Evolutionary conservation across 1,139 yeast genomes (phyloP).

Genomic region (Spathaspora sp.): DNA sequence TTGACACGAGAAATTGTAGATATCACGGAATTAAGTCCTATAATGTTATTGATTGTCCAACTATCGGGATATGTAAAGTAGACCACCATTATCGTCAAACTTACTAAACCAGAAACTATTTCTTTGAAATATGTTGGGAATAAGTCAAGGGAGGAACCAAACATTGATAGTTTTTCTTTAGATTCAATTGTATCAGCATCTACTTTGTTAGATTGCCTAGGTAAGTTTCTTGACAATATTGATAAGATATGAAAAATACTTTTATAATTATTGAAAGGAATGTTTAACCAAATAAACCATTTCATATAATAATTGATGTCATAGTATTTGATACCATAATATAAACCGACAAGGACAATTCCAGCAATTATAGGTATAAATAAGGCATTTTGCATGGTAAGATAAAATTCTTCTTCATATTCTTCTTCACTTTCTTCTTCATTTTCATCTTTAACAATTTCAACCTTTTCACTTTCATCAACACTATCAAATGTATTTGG

Average conservation of each 20-base stretch:
- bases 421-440: neutral
- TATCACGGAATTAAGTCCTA: conserved; percentile 36
- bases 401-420: neutral
- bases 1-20: conserved; percentile 30
- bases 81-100: conserved; percentile 16
- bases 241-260: conserved; percentile 13
- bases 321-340: conserved; percentile 32
- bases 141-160: too few relatives aligned
- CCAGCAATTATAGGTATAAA: conserved; percentile 44
- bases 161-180: too few relatives aligned
- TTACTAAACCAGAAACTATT: conserved; percentile 23
- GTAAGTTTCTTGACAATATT: conserved; percentile 11
- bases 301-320: conserved; percentile 28
- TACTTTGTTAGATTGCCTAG: too few relatives aligned
- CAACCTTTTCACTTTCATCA: conserved; percentile 33
- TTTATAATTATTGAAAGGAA: conserved; percentile 17
- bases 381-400: conserved; percentile 22
- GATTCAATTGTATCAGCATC: conserved; percentile 7
- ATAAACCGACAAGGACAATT: conserved; percentile 30
- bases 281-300: conserved; percentile 28
- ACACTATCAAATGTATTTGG: too few relatives aligned
- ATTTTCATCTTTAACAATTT: conserved; percentile 32
- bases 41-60: conserved; percentile 32
- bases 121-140: conserved; percentile 31
- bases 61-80: conserved; percentile 26